Conservation (phyloP, 805 yeast genomes). For the Lipomyces sp. region DNA sequence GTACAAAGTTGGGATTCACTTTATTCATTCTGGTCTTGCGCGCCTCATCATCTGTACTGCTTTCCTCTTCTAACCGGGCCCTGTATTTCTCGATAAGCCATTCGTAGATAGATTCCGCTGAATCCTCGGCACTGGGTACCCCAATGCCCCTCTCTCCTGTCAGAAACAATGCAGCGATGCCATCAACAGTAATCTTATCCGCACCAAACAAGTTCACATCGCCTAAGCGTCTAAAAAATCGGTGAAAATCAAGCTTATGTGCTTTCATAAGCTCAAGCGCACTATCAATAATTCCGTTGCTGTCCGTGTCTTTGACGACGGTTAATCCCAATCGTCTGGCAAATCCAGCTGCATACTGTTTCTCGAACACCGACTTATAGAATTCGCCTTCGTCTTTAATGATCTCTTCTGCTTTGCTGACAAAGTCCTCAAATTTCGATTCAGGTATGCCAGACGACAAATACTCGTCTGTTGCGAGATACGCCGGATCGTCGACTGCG, state of each 20-base stretch:
- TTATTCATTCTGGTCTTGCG: constrained; percentile 52
- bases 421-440: constrained; percentile 58
- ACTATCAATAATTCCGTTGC: constrained; percentile 44
- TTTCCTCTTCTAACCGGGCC: constrained; percentile 50
- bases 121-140: constrained; percentile 45
- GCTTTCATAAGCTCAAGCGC: constrained; percentile 63
- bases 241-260: constrained; percentile 76
- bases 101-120: constrained; percentile 51
- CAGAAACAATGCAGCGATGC: constrained; percentile 41
- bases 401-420: constrained; percentile 64
- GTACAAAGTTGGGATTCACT: constrained; percentile 78
- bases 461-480: constrained; percentile 39
- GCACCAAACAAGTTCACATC: constrained; percentile 49
- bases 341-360: constrained; percentile 61
- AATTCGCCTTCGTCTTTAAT: constrained; percentile 68
- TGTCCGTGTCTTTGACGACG: constrained; percentile 49
- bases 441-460: constrained; percentile 50
- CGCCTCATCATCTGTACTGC: constrained; percentile 47
- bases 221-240: constrained; percentile 72
- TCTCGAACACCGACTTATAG: constrained; percentile 66
- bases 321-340: constrained; percentile 71
- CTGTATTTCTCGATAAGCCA: constrained; percentile 60
- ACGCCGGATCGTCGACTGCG: constrained; percentile 58
- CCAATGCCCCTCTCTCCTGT: constrained; percentile 46
- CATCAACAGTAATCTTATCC: constrained; percentile 30